Conservation (phyloP, 768 basidiomycete genomes). For the Holtermanniella nyarrowii region DNA sequence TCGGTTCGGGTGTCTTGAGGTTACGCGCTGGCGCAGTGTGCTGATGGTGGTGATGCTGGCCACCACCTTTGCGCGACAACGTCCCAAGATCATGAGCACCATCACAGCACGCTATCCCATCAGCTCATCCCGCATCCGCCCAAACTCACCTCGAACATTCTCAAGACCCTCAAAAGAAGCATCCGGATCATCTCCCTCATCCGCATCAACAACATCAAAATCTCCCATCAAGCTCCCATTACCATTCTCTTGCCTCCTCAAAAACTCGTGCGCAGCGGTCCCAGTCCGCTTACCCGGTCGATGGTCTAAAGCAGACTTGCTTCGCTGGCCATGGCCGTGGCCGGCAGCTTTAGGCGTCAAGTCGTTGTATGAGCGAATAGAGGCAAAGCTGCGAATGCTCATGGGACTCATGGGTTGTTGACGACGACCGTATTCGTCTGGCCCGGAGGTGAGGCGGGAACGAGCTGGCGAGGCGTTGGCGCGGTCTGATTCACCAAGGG, state of each 20-base stretch:
- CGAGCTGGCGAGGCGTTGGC: conserved; percentile 11
- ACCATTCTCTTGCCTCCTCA: conserved; percentile 50
- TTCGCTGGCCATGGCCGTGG: conserved; percentile 14
- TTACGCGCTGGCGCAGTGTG: conserved; percentile 47
- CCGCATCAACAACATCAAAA: conserved; percentile 27
- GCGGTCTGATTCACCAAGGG: conserved; percentile 6
- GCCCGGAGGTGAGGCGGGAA: conserved; percentile 3
- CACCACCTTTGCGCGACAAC: conserved; percentile 37
- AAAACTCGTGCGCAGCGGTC: conserved; percentile 83
- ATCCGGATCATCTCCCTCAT: conserved; percentile 43
- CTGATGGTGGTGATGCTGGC: conserved; percentile 48
- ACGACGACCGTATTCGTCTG: conserved; percentile 26
- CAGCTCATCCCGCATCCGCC: not conserved
- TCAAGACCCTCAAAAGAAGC: conserved; percentile 84
- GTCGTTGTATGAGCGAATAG: conserved; percentile 18
- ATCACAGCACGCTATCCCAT: conserved; percentile 48
- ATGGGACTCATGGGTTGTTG: conserved; percentile 17
- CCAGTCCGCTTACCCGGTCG: conserved; percentile 66
- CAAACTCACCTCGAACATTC: conserved; percentile 62
- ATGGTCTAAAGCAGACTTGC: conserved; percentile 6
- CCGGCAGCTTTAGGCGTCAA: conserved; percentile 20
- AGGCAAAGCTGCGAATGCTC: conserved; percentile 16
- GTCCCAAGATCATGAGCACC: conserved; percentile 65
- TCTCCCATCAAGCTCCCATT: conserved; percentile 32
- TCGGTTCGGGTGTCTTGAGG: conserved; percentile 40